Evolutionary conservation across 768 basidiomycete species (phyloP).

Genomic region (Rhizopogon sp.): DNA sequence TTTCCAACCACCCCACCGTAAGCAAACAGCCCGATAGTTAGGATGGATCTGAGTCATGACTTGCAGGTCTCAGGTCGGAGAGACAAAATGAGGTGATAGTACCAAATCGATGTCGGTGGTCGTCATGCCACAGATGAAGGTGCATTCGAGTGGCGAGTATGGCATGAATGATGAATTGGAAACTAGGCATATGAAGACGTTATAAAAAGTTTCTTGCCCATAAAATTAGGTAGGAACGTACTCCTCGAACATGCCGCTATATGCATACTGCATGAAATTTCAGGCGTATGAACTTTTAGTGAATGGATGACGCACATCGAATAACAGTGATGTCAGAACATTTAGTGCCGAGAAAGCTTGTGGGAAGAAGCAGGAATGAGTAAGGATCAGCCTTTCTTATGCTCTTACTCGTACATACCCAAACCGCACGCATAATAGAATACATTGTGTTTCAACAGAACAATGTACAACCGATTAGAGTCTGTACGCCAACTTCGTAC

Average conservation of each 20-base stretch:
- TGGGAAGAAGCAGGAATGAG: neutral
- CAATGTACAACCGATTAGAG: neutral
- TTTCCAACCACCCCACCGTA: neutral
- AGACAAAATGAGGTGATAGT: neutral
- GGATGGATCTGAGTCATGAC: neutral
- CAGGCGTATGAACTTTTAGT: neutral
- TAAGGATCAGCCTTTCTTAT: too few species aligned
- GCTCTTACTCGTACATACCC: neutral
- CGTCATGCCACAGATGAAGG: slow-evolving; percentile 1
- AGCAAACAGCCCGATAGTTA: neutral
- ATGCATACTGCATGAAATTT: neutral
- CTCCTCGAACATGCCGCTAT: slow-evolving; percentile 6
- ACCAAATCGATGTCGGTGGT: neutral
- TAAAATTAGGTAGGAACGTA: neutral
- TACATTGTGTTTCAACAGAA: slow-evolving; percentile 2
- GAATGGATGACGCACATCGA: neutral
- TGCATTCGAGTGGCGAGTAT: slow-evolving; percentile 4
- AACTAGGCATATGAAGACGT: neutral
- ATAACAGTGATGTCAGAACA: neutral
- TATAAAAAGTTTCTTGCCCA: neutral
- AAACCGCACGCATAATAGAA: slow-evolving; percentile 6
- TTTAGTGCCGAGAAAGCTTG: slow-evolving; percentile 1
- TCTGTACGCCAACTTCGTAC: neutral
- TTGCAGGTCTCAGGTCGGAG: neutral
- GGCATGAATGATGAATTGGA: slow-evolving; percentile 1